Evolutionary conservation across 2,329 filamentous ascomycete species (phyloP).

Genomic region (Lecanicillium sp.): DNA sequence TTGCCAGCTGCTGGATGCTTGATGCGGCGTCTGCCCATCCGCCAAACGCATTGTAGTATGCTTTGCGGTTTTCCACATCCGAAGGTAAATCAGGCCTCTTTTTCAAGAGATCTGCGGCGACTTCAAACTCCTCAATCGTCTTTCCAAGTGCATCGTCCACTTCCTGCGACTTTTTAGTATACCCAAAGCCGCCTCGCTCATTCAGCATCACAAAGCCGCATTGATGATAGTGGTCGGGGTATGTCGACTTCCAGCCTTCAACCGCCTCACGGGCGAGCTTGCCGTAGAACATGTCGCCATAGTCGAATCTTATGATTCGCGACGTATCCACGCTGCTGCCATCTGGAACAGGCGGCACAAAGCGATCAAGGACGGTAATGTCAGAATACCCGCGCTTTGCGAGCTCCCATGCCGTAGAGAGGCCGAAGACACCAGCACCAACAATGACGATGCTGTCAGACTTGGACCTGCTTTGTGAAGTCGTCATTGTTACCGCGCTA

Average conservation of each 20-base stretch:
- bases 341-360: constrained; percentile 25
- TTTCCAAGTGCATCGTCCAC: constrained; percentile 12
- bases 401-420: constrained; percentile 20
- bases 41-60: constrained; percentile 19
- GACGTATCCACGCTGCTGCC: constrained; percentile 33
- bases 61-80: constrained; percentile 14
- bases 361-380: constrained; percentile 27
- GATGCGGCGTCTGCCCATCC: constrained; percentile 24
- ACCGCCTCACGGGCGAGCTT: constrained; percentile 38
- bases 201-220: constrained; percentile 24
- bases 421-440: constrained; percentile 22
- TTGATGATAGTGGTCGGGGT: constrained; percentile 20
- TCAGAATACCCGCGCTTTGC: constrained; percentile 18
- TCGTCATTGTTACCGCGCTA: no score
- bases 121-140: constrained; percentile 15
- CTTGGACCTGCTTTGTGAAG: constrained; percentile 2
- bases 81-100: constrained; percentile 15
- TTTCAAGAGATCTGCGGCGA: constrained; percentile 13
- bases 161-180: constrained; percentile 13
- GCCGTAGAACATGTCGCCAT: constrained; percentile 54
- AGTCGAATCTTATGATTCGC: constrained; percentile 43
- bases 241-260: constrained; percentile 18
- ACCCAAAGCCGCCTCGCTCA: constrained; percentile 11
- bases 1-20: constrained; percentile 17
- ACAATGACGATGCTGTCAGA: constrained; percentile 18